These are phyloP conservation scores for Pachyrhizus erosus DNA, from an alignment of 306 rosid species.

Conservation along the genomic window DNA sequence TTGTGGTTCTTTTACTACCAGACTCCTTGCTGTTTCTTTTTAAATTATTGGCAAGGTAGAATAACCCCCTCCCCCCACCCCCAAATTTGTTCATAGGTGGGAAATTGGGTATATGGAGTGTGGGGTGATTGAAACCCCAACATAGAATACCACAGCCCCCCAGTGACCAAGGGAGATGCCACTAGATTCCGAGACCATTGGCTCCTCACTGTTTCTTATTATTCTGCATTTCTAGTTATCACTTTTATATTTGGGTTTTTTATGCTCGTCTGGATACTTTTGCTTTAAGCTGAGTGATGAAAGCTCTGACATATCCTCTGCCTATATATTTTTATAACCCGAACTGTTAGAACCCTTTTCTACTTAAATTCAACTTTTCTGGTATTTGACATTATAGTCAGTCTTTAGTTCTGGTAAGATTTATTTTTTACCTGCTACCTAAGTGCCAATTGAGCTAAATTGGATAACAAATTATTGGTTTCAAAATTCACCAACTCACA, in stretches of 20 bases:
- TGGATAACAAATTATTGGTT: background rate
- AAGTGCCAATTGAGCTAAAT: background rate
- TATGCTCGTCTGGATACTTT: background rate
- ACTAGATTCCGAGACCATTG: slow-evolving; percentile 7
- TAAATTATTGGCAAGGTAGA: background rate
- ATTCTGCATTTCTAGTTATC: background rate
- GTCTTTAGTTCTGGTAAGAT: background rate
- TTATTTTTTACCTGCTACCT: background rate
- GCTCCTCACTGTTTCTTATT: slow-evolving; percentile 8
- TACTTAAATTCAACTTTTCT: background rate
- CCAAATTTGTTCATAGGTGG: too few species aligned
- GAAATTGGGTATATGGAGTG: background rate
- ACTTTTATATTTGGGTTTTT: slow-evolving; percentile 12
- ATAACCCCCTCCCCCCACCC: background rate
- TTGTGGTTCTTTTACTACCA: background rate
- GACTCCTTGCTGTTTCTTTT: slow-evolving; percentile 15
- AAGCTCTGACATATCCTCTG: background rate
- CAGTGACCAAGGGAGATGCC: background rate
- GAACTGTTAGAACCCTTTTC: background rate
- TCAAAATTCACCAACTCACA: slow-evolving; percentile 18
- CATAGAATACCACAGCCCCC: background rate
- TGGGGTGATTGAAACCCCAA: background rate
- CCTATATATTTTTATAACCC: background rate
- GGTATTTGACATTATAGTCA: background rate
- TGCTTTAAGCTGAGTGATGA: slow-evolving; percentile 22